Base-by-base conservation (phyloP, 768 basidiomycete species). In the Calocybe gangraenosa region DNA sequence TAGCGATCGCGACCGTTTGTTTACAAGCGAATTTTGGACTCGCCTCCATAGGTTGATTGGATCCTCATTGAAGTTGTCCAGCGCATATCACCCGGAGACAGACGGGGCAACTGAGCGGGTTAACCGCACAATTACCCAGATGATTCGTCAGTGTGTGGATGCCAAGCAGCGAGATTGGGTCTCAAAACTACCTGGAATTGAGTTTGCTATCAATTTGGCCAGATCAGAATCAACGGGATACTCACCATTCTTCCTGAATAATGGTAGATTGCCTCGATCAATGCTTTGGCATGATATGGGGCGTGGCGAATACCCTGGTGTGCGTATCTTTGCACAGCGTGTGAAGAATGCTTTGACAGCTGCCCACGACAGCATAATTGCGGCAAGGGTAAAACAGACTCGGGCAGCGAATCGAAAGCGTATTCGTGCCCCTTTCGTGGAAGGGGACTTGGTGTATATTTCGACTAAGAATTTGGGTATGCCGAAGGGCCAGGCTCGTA, bases 101-200 rank as follows among this genome's bases (percentile, higher is more conserved):
- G 66, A 69, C 49, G 69, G 68, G 0, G 48, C 56, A 1, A 66
- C 63, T 0, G 66, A 72, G 48, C 47, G 59, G 1, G 61, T 62
- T 1, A 68, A 64, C 36, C 46, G 52, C n/a, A 64, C 64, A 0
- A 46, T 66, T 0, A 54, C 48, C 3, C 59, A 62, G 23, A 63
- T 62, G 55, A 37, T 63, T 6, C 15, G 55, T 8, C 42, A 48
- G 11, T 55, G 54, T 28, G 48, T 63, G 0, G 21, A 30, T 7
- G 42, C 53, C 6, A 43, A 44, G 3, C 36, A 37, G 37, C 3
- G 10, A 6, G 33, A 44, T 28, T 44, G 42, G 42, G 42, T 44
- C 7, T 3, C 7, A 5, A 44, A 45, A 37, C 18, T 45, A 18
- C 44, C 44, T 15, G 17, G 34, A 2, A 37, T 45, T 19, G 37